Conservation (phyloP, 805 yeast genomes). For the Wickerhamiella kurtzmanii region DNA sequence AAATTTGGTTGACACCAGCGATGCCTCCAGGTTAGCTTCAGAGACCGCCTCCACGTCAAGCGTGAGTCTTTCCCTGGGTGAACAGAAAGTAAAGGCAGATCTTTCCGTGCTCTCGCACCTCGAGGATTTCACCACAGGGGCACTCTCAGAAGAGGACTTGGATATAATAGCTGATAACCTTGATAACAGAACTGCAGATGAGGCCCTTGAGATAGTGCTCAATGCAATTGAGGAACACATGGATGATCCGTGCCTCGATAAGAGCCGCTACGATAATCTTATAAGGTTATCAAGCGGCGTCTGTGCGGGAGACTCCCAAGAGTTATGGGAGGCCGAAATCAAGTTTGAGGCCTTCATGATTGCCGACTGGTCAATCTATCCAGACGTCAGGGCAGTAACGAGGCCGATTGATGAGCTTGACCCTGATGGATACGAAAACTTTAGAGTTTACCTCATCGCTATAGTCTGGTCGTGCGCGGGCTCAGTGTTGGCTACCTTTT, state of each 20-base stretch:
- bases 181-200: constrained; percentile 24
- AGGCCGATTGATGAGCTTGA: constrained; percentile 39
- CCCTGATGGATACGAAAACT: constrained; percentile 33
- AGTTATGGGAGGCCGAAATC: constrained; percentile 1
- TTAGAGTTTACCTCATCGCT: constrained; percentile 41
- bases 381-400: constrained; percentile 46
- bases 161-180: constrained; percentile 10
- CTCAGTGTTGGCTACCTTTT: constrained; percentile 44
- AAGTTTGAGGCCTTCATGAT: constrained; percentile 34
- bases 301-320: constrained; percentile 1
- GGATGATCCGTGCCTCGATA: constrained; percentile 37
- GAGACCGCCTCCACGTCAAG: neutral
- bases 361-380: constrained; percentile 39
- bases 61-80: neutral
- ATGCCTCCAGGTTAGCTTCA: too few species aligned
- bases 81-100: neutral
- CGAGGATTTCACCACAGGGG: neutral
- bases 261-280: constrained; percentile 27
- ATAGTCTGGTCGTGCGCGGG: constrained; percentile 42
- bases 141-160: constrained; percentile 9
- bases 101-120: neutral
- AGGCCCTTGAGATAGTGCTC: constrained; percentile 30
- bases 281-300: constrained; percentile 16
- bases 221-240: constrained; percentile 31
- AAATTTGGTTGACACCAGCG: neutral